phyloP scores from a whole-genome alignment of 192 early-diverging fungal genomes.

The Dissophora ornata region DNA sequence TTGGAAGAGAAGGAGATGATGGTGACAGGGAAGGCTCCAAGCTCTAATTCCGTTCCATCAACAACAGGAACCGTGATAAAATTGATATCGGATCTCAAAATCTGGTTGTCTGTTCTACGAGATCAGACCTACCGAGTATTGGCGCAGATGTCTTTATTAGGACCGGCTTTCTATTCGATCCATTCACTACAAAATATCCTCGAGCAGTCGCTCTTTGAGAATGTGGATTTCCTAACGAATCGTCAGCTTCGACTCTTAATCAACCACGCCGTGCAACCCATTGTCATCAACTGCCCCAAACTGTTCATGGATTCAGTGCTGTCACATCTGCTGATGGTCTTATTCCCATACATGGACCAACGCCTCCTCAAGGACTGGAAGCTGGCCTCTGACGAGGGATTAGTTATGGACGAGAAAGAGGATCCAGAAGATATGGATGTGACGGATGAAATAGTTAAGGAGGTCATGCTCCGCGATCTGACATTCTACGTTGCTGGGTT shows the following conservation, averaged over 20 bases:
- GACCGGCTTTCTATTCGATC: constrained; percentile 45
- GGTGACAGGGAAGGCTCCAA: constrained; percentile 32
- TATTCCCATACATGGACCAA: constrained; percentile 50
- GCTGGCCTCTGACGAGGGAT: constrained; percentile 33
- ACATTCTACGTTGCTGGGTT: constrained; percentile 23
- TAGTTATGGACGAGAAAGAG: constrained; percentile 34
- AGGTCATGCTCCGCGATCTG: constrained; percentile 39
- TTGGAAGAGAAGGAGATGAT: constrained; percentile 39
- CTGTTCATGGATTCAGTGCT: constrained; percentile 21
- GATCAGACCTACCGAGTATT: constrained; percentile 41
- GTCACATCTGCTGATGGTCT: constrained; percentile 27
- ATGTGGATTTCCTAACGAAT: constrained; percentile 36
- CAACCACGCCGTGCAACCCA: constrained; percentile 28
- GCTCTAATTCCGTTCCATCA: neutral
- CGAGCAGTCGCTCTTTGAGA: constrained; percentile 47
- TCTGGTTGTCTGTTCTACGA: constrained; percentile 27
- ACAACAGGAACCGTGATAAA: neutral
- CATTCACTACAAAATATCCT: constrained; percentile 26
- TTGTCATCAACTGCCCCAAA: constrained; percentile 43
- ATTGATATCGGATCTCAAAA: constrained; percentile 32
- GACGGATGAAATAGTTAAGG: constrained; percentile 39
- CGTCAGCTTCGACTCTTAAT: constrained; percentile 41
- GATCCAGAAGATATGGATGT: constrained; percentile 37
- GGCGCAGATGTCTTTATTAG: constrained; percentile 32
- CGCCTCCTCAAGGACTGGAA: constrained; percentile 47